Conservation (phyloP, 177 flowering plant species). For the Vitis hybrid region DNA sequence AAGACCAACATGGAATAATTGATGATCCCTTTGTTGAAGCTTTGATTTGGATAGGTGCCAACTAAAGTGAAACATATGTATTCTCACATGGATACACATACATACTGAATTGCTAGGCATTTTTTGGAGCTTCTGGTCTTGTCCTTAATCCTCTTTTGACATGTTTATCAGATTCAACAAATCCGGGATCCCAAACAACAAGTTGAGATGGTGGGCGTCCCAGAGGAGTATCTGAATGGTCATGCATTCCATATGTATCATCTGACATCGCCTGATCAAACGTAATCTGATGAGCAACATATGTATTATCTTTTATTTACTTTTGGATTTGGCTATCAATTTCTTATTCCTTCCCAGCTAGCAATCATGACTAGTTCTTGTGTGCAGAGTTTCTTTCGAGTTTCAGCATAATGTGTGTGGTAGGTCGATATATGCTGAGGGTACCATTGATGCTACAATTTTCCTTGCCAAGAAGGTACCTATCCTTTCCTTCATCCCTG, state of each 20-base stretch:
- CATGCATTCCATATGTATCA: slow-evolving; percentile 96
- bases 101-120: neutral
- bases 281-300: slow-evolving; percentile 40
- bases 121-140: neutral
- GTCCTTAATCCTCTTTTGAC: neutral
- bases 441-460: slow-evolving; percentile 77
- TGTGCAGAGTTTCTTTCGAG: slow-evolving; percentile 81
- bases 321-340: neutral
- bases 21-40: too few species aligned
- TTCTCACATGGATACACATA: neutral
- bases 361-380: neutral
- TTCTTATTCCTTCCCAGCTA: neutral
- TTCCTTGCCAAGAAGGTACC: slow-evolving; percentile 85
- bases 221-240: slow-evolving; percentile 76
- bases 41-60: too few species aligned
- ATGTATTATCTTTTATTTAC: neutral
- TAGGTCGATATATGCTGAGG: slow-evolving; percentile 95
- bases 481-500: neutral
- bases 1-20: too few species aligned
- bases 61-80: too few species aligned
- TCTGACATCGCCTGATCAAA: slow-evolving; percentile 84
- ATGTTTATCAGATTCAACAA: slow-evolving; percentile 51
- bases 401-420: slow-evolving; percentile 98
- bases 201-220: slow-evolving; percentile 90
- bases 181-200: slow-evolving; percentile 78